Base-by-base conservation (phyloP, 805 yeast genomes). In the Candida tallmaniae region DNA sequence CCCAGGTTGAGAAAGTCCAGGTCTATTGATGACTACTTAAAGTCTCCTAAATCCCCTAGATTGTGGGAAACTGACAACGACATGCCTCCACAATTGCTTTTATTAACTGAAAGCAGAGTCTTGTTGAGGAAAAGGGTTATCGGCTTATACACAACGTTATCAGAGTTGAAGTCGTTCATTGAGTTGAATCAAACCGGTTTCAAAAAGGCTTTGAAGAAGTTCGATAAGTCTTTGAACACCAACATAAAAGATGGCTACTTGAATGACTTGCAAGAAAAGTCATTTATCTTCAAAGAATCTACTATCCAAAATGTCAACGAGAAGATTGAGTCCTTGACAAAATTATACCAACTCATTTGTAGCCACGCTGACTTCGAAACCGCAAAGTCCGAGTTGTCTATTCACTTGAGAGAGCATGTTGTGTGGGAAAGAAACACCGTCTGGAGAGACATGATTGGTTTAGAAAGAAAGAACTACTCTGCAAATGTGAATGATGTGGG, bases 391-490 rank as follows among this genome's bases (percentile, higher is more conserved):
- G 83, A 78, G 48, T 59, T 80, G 41, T 74, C 76, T 36, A 69
- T 79, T 2, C 76, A 71, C 41, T 58, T 73, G 37, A 60, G 76
- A 45, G 78, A 73, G 42, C 76, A 71, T 42, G 73, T 73, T 31
- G 76, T 73, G 3, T 73, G 75, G 72, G 77, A 73, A 48, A 56
- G 78, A 50, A 68, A 72, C 41, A 72, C 77, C 0, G 73, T 73
- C 10, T 73, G 78, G 78, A 65, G 73, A 47, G 76, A 72, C 42
- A 70, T 73, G 76, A 67, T 73, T 36, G 76, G 76, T 1, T 52
- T 71, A 44, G 96, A 89, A 55, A 74, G 96, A 46, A 84, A 84
- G 49, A 44, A 29, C 23, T 90, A 88, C 48, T 87, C 86, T 14
- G 88, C 89, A 2, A 43, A 56, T 45, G 47, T 45, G 45, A 43